Evolutionary conservation across 345 rosid genomes (phyloP).

Genomic region (Eutrema japonicum): DNA sequence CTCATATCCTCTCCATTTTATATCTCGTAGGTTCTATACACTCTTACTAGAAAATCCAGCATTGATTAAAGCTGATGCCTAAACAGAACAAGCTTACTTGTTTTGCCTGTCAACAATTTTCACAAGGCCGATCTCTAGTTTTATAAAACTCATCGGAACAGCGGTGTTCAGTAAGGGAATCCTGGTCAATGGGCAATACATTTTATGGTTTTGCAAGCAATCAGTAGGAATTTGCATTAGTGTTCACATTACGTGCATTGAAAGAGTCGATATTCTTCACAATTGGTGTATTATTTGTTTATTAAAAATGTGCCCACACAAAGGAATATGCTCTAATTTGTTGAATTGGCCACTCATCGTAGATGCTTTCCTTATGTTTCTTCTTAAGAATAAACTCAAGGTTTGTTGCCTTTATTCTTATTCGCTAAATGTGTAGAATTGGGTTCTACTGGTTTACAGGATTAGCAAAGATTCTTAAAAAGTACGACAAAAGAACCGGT

Average conservation of each 20-base stretch:
- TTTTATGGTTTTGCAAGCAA: not conserved
- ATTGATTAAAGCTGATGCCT: not conserved
- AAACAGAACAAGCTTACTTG: not conserved
- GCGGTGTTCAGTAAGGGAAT: not conserved
- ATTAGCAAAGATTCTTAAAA: slow-evolving; percentile 78
- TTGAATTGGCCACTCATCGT: slow-evolving; percentile 26
- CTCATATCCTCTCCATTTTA: not conserved
- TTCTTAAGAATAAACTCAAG: slow-evolving; percentile 8
- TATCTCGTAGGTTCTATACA: not conserved
- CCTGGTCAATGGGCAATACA: slow-evolving; percentile 1
- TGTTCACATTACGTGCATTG: not conserved
- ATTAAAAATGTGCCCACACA: slow-evolving; percentile 18
- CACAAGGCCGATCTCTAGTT: not conserved
- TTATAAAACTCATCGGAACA: not conserved
- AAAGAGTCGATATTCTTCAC: slow-evolving; percentile 33
- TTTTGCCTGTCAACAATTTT: not conserved
- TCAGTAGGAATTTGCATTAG: slow-evolving; percentile 4
- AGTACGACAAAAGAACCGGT: slow-evolving; percentile 83
- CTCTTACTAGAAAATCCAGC: not conserved
- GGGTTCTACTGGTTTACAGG: slow-evolving; percentile 51
- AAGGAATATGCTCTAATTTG: slow-evolving; percentile 38
- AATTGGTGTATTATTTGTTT: slow-evolving; percentile 11
- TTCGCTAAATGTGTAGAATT: slow-evolving; percentile 24
- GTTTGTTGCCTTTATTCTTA: slow-evolving; percentile 34
- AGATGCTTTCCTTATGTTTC: slow-evolving; percentile 9